Evolutionary conservation across 768 basidiomycete species (phyloP), one percentile per base, ranked within the genome.

Genomic region (Auriscalpium orientale): DNA sequence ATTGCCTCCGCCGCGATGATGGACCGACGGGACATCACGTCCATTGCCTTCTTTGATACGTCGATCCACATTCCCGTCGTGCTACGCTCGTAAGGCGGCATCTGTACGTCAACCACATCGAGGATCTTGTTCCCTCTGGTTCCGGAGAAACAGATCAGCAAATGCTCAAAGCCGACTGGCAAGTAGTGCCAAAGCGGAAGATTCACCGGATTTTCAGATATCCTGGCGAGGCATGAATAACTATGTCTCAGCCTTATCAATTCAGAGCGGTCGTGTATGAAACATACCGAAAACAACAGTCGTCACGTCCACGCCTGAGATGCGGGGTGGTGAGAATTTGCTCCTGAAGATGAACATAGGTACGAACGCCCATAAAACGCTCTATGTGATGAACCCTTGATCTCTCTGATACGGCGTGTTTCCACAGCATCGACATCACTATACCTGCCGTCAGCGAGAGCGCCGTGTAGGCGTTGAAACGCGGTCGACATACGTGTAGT

Each of bases 11-110:
- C 89, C 1, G 83, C 77, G 56, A 84, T 80, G 44, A 91, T 77
- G 5, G 70, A 72, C 59, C 84, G 82, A 11, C 61, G 58, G 12
- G 70, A 68, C 66, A 92, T 73, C n/a, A 84, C 65, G 7, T 74
- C 65, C 48, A 91, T 67, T 20, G 80, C 72, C 0, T 66, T 36
- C 22, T 71, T 72, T 0, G 89, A 85, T 1, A 93, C 72, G 63
- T 94, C 88, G 22, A 94, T 72, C 91, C 91, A 94, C 57, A 83
- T 71, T 1, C 92, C 91, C 1, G 79, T 83, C 1, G 86, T 81
- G 55, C 84, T 80, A 21, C 83, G 82, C 59, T 85, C 79, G 79
- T 85, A 94, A 3, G 88, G 79, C 0, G 87, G 86, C 4, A 84
- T 89, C 44, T 90, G 82, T 35, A 94, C 70, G 59, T 90, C 83